Conservation (phyloP, 208 protist genomes). For the Spongospora subterranea region DNA sequence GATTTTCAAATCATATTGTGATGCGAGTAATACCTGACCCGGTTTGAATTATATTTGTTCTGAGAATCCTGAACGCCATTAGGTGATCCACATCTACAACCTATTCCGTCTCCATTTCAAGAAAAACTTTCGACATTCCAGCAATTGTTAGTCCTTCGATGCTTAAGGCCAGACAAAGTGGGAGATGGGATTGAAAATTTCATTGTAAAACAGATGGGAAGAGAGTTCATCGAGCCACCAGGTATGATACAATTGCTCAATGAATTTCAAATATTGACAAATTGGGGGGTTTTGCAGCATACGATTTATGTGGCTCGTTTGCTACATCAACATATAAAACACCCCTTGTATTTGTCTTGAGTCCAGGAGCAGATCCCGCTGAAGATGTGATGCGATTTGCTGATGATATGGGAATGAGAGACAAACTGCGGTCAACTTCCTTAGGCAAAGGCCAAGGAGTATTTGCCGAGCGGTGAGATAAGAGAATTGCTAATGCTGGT, state of each 20-base stretch:
- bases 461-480: conserved; percentile 83
- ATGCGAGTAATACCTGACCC: conserved; percentile 72
- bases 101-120: conserved; percentile 82
- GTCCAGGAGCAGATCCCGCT: conserved; percentile 94
- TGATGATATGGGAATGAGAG: conserved; percentile 89
- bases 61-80: conserved; percentile 56
- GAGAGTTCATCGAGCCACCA: conserved; percentile 92
- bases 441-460: conserved; percentile 97
- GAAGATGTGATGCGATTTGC: conserved; percentile 94
- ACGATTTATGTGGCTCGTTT: conserved; percentile 92
- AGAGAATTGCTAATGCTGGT: neutral
- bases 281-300: conserved; percentile 71
- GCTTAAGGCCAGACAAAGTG: conserved; percentile 94
- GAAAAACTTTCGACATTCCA: conserved; percentile 87
- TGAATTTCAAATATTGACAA: neutral
- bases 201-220: conserved; percentile 85
- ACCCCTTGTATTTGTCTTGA: conserved; percentile 97
- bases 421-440: conserved; percentile 93
- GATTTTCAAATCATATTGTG: conserved; percentile 68
- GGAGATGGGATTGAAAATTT: conserved; percentile 92
- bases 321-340: conserved; percentile 86
- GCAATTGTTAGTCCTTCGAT: conserved; percentile 91
- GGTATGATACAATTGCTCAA: neutral
- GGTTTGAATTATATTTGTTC: neutral
- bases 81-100: conserved; percentile 81